Percentiles rank a stretch among this genome's conserved stretches.
Evolutionary conservation across 108 stramenopile species (phyloP).

Genomic region (Nitzschia sp.): DNA sequence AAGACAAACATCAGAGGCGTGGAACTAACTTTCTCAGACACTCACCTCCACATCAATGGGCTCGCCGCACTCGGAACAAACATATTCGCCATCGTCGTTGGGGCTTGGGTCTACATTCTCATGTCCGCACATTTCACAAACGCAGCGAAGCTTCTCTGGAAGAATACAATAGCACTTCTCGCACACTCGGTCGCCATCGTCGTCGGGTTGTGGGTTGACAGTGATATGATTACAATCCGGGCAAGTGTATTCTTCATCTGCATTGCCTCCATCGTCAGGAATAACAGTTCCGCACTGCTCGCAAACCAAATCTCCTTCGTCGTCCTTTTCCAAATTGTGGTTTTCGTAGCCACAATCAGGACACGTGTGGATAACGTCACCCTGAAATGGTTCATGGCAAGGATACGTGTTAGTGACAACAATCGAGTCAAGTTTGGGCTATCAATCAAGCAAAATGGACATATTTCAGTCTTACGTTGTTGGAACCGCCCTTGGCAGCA

Average conservation of each 20-base stretch:
- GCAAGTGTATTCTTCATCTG: constrained; percentile 25
- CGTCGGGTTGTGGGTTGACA: constrained; percentile 38
- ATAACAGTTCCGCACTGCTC: constrained; percentile 33
- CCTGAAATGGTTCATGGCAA: background rate
- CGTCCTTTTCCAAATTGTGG: constrained; percentile 26
- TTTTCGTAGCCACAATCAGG: constrained; percentile 30
- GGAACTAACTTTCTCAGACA: background rate
- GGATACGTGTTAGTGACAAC: background rate
- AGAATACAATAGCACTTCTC: constrained; percentile 37
- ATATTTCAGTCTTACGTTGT: no score
- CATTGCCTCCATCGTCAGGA: background rate
- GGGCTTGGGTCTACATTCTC: constrained; percentile 23
- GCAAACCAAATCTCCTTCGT: constrained; percentile 40
- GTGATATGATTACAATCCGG: constrained; percentile 31
- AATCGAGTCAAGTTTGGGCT: background rate
- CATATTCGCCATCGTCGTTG: constrained; percentile 23
- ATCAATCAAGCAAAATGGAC: no score
- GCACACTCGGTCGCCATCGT: constrained; percentile 41
- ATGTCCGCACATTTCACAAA: constrained; percentile 28
- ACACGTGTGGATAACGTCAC: constrained; percentile 20
- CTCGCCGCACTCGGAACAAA: constrained; percentile 33
- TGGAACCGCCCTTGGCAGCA: background rate
- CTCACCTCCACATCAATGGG: constrained; percentile 23
- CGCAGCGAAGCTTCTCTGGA: constrained; percentile 27
- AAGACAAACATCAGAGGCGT: no score